Conservation (phyloP, 129 eudicot species). For the Flaveria brownii region DNA sequence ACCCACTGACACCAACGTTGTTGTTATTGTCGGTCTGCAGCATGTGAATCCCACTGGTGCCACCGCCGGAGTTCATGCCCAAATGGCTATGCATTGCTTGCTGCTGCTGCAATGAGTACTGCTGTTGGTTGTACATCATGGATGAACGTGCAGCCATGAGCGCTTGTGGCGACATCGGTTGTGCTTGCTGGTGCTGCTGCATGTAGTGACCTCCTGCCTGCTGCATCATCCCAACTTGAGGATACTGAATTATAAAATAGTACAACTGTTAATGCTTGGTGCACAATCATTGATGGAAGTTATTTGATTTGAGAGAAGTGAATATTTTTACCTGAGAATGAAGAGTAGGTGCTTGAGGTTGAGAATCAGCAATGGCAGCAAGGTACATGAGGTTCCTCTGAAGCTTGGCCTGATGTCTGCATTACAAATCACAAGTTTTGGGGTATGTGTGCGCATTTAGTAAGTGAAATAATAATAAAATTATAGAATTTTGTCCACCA, state of each 20-base stretch:
- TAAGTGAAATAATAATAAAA: neutral
- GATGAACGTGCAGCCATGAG: conserved; percentile 78
- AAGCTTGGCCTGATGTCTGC: conserved; percentile 92
- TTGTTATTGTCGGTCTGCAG: conserved; percentile 54
- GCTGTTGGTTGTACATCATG: conserved; percentile 69
- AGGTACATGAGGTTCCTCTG: conserved; percentile 98
- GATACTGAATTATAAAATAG: conserved; percentile 41
- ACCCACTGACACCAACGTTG: conserved; percentile 30
- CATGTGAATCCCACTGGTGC: conserved; percentile 55
- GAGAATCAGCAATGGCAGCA: conserved; percentile 98
- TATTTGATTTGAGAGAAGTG: neutral
- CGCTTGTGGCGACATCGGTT: conserved; percentile 65
- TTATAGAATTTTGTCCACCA: neutral
- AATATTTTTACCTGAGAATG: conserved; percentile 70
- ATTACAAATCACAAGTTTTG: conserved; percentile 8
- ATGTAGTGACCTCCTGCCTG: conserved; percentile 68
- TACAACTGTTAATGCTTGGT: neutral
- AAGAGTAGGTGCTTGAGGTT: conserved; percentile 90
- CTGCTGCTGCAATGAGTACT: conserved; percentile 61
- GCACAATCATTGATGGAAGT: neutral
- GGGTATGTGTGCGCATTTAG: neutral
- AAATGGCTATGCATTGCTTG: conserved; percentile 62
- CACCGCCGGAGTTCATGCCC: conserved; percentile 57
- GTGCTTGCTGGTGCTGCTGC: conserved; percentile 90
- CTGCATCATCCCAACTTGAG: conserved; percentile 66